Base-by-base conservation (phyloP, 805 yeast genomes). In the Nakazawaea molendinolei region DNA sequence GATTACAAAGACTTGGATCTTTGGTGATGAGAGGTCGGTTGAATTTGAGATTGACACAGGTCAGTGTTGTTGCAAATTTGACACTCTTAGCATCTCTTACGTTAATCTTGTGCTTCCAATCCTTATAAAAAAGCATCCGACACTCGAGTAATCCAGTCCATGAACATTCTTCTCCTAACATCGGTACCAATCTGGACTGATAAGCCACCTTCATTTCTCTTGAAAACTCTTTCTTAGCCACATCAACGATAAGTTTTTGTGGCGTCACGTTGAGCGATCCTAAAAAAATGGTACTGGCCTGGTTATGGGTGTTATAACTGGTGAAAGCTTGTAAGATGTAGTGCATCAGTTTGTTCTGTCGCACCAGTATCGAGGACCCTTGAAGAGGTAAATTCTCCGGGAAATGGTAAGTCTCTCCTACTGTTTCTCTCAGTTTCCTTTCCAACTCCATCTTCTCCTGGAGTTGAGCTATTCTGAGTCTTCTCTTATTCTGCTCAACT, bases 271-370 rank as follows among this genome's bases (percentile, higher is more conserved):
- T 38, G 18, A 38, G 15, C 3, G 36, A 32, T 4, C 40, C 40
- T 14, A 38, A 14, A 4, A 38, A 16, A 8, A 38, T n/a, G 5
- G 23, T 18, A 9, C 19, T 19, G 5, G 33, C 16, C 16, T 18
- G 21, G 13, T 16, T 8, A 8, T 22, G 16, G 19, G 9, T 15
- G 13, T 33, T 31, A 20, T 38, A 38, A 4, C 24, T n/a, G 12
- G 18, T 27, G n/a, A 38, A 18, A 3, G 18, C 17, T n/a, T 16
- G 17, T 26, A 38, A 22, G 3, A 33, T 19, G 14, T 38, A 34
- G 14, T 32, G 36, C 31, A 38, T 32, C 4, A 33, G 27, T 17
- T 28, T 29, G 28, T 38, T 38, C 21, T 38, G 36, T 23, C 40
- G 22, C 16, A 38, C 40, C 21, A 28, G 10, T 5, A 38, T 18